Percentiles rank a stretch among this genome's conserved stretches.
These are phyloP conservation scores for Phytopythium ostracodes DNA, from an alignment of 352 stramenopile genomes.

Conservation along the genomic window DNA sequence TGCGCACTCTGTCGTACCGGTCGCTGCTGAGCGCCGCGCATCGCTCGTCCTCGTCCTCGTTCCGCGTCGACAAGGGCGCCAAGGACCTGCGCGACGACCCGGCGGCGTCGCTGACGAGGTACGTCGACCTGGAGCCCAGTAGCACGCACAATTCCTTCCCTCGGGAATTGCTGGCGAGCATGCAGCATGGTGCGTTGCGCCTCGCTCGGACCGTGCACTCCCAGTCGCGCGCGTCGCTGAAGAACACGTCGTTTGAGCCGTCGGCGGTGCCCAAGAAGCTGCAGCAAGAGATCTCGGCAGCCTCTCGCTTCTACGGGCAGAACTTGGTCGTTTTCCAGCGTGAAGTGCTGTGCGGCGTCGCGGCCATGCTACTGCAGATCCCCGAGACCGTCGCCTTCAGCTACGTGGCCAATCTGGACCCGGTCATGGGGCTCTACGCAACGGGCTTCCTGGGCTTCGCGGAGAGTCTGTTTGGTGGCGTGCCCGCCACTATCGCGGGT, in stretches of 20 bases:
- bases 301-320: slow-evolving; percentile 45
- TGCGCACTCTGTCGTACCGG: slow-evolving; percentile 3
- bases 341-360: slow-evolving; percentile 86
- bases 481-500: slow-evolving; percentile 85
- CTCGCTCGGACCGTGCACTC: neutral
- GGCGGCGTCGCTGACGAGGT: neutral
- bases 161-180: slow-evolving; percentile 2
- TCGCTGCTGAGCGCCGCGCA: slow-evolving; percentile 6
- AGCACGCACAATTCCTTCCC: neutral
- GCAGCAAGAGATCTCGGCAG: slow-evolving; percentile 17
- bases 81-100: neutral
- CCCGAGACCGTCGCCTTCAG: slow-evolving; percentile 93
- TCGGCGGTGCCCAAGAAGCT: slow-evolving; percentile 17
- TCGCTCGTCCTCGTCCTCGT: slow-evolving; percentile 3
- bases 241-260: neutral
- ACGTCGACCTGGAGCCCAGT: slow-evolving; percentile 6
- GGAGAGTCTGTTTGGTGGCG: slow-evolving; percentile 82
- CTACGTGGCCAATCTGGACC: slow-evolving; percentile 88
- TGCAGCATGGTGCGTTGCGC: neutral
- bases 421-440: slow-evolving; percentile 88
- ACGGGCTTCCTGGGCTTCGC: slow-evolving; percentile 90
- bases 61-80: slow-evolving; percentile 1
- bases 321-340: slow-evolving; percentile 50
- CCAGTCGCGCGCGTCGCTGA: neutral
- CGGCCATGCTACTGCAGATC: slow-evolving; percentile 91